Percentiles rank a stretch among this genome's conserved stretches.
Conservation (phyloP, 2,329 filamentous ascomycete genomes). For the Verticillium alfalfae region DNA sequence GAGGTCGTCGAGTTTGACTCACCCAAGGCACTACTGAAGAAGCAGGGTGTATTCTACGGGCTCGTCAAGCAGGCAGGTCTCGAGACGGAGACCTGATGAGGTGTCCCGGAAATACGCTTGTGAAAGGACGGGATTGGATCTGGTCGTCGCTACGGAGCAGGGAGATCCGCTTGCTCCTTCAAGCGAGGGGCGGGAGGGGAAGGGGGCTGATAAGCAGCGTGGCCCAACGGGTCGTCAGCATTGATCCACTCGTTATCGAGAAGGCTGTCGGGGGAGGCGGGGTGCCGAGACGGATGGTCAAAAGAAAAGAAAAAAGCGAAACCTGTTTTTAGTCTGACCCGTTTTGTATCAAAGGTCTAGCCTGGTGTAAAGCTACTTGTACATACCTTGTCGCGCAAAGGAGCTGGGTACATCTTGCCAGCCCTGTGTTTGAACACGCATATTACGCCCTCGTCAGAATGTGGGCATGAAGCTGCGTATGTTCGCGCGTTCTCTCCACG, state of each 20-base stretch:
- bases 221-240: too few species aligned
- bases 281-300: background rate
- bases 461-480: too few species aligned
- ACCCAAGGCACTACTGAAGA: constrained; percentile 69
- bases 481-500: background rate
- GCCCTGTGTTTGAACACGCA: too few species aligned
- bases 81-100: constrained; percentile 32
- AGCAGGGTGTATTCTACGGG: constrained; percentile 77
- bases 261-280: background rate
- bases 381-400: background rate
- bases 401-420: background rate
- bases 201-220: too few species aligned
- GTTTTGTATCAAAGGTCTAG: background rate
- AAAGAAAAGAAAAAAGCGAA: background rate
- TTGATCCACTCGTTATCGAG: too few species aligned
- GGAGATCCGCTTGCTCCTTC: too few species aligned
- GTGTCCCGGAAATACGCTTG: too few species aligned
- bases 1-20: constrained; percentile 90
- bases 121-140: too few species aligned
- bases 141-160: too few species aligned
- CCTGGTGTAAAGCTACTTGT: background rate
- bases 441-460: too few species aligned
- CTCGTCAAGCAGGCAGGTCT: constrained; percentile 89
- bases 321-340: background rate
- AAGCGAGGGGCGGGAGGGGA: background rate